phyloP scores from a whole-genome alignment of 495 filamentous ascomycete species.

The Penicillium ucsense region DNA sequence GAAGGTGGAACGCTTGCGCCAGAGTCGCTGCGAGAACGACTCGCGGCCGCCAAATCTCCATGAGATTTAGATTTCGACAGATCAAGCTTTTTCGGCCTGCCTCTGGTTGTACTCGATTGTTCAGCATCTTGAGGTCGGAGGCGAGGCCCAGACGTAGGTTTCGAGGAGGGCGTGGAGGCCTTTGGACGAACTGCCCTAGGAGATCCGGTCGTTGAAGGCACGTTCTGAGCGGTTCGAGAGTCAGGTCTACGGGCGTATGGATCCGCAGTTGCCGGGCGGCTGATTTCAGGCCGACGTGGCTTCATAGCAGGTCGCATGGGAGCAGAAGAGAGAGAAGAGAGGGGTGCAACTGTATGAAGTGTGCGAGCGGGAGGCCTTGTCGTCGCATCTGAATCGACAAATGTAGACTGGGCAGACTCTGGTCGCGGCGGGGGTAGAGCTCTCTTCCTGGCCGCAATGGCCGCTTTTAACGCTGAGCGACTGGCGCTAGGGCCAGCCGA shows the following conservation, averaged over 20 bases:
- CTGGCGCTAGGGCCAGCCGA: conserved; percentile 33
- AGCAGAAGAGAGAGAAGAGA: conserved; percentile 46
- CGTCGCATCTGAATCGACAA: conserved; percentile 34
- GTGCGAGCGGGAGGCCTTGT: conserved; percentile 20
- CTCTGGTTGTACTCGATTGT: conserved; percentile 19
- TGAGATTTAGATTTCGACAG: conserved; percentile 25
- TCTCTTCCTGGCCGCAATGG: conserved; percentile 76
- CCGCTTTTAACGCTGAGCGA: conserved; percentile 57
- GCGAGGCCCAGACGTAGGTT: conserved; percentile 18
- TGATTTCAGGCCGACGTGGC: conserved; percentile 37
- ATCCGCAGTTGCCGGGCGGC: conserved; percentile 49
- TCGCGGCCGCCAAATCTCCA: conserved; percentile 13
- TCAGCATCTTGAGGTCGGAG: conserved; percentile 21
- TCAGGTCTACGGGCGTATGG: conserved; percentile 39
- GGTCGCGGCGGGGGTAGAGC: conserved; percentile 61
- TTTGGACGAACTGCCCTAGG: conserved; percentile 27
- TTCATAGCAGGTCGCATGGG: conserved; percentile 47
- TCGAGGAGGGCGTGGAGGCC: conserved; percentile 20
- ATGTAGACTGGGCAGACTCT: conserved; percentile 58
- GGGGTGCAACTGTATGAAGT: conserved; percentile 22
- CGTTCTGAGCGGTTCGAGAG: conserved; percentile 19
- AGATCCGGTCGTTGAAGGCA: conserved; percentile 32
- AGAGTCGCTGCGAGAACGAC: conserved; percentile 18
- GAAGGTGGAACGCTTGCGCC: conserved; percentile 13
- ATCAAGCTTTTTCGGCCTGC: conserved; percentile 30